Evolutionary conservation across 768 basidiomycete species (phyloP).

Genomic region (Mycena vulgaris): DNA sequence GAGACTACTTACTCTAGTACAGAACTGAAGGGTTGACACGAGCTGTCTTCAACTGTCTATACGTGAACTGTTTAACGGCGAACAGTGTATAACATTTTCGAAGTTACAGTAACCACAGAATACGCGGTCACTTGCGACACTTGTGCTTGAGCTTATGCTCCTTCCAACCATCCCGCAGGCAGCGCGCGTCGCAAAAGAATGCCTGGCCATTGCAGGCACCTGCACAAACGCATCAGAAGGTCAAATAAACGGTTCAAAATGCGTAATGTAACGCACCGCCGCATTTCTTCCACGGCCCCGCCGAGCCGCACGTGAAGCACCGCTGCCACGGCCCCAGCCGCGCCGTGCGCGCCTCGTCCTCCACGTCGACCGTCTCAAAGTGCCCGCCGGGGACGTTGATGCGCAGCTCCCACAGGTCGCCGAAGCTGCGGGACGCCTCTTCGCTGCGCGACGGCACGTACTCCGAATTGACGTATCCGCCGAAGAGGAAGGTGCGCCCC

Average conservation of each 20-base stretch:
- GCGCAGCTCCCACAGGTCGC: conserved; percentile 58
- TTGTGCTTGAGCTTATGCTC: conserved; percentile 48
- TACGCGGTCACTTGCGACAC: conserved; percentile 40
- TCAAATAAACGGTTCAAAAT: too few species aligned
- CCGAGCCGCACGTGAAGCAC: conserved; percentile 57
- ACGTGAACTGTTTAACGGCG: too few species aligned
- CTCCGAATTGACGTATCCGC: conserved; percentile 59
- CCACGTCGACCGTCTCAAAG: conserved; percentile 54
- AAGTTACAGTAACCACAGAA: too few species aligned
- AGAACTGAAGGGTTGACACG: too few species aligned
- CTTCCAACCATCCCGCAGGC: conserved; percentile 50
- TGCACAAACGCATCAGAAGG: conserved; percentile 5
- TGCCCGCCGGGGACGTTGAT: conserved; percentile 55
- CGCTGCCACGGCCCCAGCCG: conserved; percentile 57
- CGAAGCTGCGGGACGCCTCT: conserved; percentile 47
- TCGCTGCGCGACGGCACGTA: conserved; percentile 50
- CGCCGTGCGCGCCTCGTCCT: conserved; percentile 55
- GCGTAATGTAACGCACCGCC: conserved; percentile 52
- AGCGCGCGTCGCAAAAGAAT: conserved; percentile 47
- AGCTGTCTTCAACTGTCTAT: too few species aligned
- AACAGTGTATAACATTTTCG: too few species aligned
- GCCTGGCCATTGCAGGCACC: conserved; percentile 48
- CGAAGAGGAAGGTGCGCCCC: conserved; percentile 56
- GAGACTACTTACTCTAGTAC: too few species aligned
- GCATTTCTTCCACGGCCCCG: conserved; percentile 58